Evolutionary conservation across 2,329 filamentous ascomycete species (phyloP), one percentile per base, ranked within the genome.

Genomic region (Aspergillus sclerotialis): DNA sequence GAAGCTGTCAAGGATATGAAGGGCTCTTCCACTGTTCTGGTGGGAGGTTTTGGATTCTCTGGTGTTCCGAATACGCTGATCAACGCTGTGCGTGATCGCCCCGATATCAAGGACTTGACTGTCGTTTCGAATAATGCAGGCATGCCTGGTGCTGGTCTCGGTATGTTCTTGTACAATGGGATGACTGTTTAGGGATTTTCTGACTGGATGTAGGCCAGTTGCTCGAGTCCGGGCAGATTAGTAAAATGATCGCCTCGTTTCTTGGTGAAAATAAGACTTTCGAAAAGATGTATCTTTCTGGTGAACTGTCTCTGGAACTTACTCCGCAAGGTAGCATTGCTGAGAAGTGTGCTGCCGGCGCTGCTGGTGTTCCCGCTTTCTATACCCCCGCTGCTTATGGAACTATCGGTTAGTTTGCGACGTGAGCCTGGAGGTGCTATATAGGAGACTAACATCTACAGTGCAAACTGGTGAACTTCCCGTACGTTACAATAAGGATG

Each of bases 251-350:
- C 43, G 70, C 85, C 17, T 85, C 80, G 11, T 89, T 83, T 44
- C 75, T 90, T 19, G 84, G 84, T 25, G 78, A 81, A 50, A 90
- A 90, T 63, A 89, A 92, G 69, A 82, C 82, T 7, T 85, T 94
- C 43, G 88, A 94, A 68, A 73, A 75, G 55, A 89, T 89, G 80
- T 94, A 94, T 61, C 71, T 94, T 33, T 82, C 73, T 5, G 88
- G 88, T 42, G 73, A 92, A 57, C 76, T 94, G 37, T 82, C 89
- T 58, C 76, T 94, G 34, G 88, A 94, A 67, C 76, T 94, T 44
- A 90, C 84, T 15, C 88, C 88, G 1, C 88, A 94, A 63, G 88
- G 88, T 43, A 93, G 86, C 12, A 75, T 94, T 33, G 88, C 87
- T 24, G 88, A 94, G 67, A 78, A 88, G 48, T 88, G 87, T 63